Base-by-base conservation (phyloP, 257 asterid genomes). In the Primulina tabacum region DNA sequence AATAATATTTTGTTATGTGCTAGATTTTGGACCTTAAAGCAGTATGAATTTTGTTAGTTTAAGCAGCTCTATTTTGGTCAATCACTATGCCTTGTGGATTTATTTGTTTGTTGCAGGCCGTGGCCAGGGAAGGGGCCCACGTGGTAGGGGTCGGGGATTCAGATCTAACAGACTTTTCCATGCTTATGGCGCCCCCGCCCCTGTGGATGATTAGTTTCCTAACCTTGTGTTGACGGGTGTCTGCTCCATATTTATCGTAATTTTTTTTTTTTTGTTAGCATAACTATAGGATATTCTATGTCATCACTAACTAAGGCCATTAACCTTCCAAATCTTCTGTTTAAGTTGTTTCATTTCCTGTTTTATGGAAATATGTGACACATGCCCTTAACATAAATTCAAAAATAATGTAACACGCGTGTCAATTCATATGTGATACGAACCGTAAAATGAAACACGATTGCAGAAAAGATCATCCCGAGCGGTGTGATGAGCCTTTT, bases 61-160 rank as follows among this genome's bases (percentile, higher is more conserved):
- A 53, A 47, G 61, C 50, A 12, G 16, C 38, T 34, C 33, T 72
- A 34, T 33, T 28, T 37, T 3, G 63, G 43, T 43, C 26, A 32
- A 28, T n/a, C 60, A 62, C n/a, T 7, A 8, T 1, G 24, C 24
- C 24, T 21, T 21, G 24, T 21, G 24, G 24, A 21, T 21, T 30
- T 33, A 32, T 71, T 62, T 35, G 43, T 38, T 32, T 52, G 35
- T 37, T 55, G 71, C 69, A 81, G 86, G 88, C 1, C 88, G 86
- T 55, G 86, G 82, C 17, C 86, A 80, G 59, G 76, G 82, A 2
- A 74, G 84, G 77, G 81, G 84, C 57, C 53, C 60, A 9, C 86
- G 84, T 60, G 83, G 84, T 6, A 69, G 83, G 71, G 88, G 79
- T 60, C 78, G 82, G 57, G 89, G 89, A 43, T 74, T 69, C 75